phyloP scores from a whole-genome alignment of 495 filamentous ascomycete genomes.

The Penicillium cataractarum region DNA sequence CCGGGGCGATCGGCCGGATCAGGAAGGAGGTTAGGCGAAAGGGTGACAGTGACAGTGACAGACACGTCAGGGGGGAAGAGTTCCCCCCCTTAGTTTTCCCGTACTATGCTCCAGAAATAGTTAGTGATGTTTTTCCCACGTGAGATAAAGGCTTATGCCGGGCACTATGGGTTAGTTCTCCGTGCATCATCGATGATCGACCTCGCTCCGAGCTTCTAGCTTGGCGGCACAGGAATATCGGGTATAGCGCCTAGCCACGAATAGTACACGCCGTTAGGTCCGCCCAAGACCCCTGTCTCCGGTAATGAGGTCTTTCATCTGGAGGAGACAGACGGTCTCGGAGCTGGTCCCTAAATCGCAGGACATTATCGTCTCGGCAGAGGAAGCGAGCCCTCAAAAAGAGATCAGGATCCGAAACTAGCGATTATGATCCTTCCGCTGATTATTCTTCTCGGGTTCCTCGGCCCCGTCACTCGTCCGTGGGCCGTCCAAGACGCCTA shows the following conservation, averaged over 20 bases:
- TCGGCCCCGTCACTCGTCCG: neutral
- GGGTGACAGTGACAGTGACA: constrained; percentile 21
- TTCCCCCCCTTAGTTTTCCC: no score
- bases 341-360: neutral
- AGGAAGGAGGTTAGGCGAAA: constrained; percentile 30
- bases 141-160: constrained; percentile 8
- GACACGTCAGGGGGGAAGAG: constrained; percentile 10
- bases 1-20: constrained; percentile 26
- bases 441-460: neutral
- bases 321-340: neutral
- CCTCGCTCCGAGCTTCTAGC: constrained; percentile 3
- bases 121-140: constrained; percentile 6
- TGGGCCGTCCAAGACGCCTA: neutral
- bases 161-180: neutral
- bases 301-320: neutral
- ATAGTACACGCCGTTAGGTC: neutral
- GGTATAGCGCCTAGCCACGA: neutral
- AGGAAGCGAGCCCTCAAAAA: neutral
- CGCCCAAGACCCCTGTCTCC: neutral
- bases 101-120: neutral
- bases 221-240: neutral
- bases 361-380: neutral
- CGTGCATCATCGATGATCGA: constrained; percentile 2
- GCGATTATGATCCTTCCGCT: neutral
- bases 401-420: constrained; percentile 11